These are phyloP conservation scores for Backusella psychrophila DNA, from an alignment of 192 early-diverging fungal species.

Conservation along the genomic window DNA sequence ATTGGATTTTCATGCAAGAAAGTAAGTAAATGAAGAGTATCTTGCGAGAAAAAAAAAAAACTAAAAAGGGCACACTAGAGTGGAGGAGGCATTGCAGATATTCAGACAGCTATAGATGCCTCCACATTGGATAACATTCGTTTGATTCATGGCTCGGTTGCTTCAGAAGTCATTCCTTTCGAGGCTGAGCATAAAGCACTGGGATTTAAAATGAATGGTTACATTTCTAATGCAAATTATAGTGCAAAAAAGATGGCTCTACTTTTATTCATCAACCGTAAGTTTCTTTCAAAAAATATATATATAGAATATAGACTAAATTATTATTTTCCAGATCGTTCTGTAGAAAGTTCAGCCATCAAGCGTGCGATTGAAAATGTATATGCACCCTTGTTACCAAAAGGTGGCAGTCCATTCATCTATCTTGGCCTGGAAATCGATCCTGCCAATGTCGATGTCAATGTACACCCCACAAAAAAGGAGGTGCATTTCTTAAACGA, in stretches of 20 bases:
- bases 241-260: constrained; percentile 82
- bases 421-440: constrained; percentile 89
- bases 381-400: constrained; percentile 79
- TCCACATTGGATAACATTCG: constrained; percentile 76
- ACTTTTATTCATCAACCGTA: constrained; percentile 95
- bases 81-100: constrained; percentile 73
- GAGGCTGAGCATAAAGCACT: constrained; percentile 45
- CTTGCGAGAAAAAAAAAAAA: not conserved
- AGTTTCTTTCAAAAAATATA: constrained; percentile 27
- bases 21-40: constrained; percentile 35
- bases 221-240: constrained; percentile 87
- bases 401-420: constrained; percentile 85
- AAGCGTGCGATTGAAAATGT: constrained; percentile 82
- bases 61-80: not conserved
- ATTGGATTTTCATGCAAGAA: constrained; percentile 91
- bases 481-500: constrained; percentile 94
- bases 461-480: constrained; percentile 97
- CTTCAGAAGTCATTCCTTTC: constrained; percentile 74
- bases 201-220: constrained; percentile 69
- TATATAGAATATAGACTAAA: too few relatives aligned
- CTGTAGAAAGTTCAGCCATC: constrained; percentile 81
- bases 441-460: constrained; percentile 92
- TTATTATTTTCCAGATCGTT: constrained; percentile 70
- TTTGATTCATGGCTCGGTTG: constrained; percentile 80
- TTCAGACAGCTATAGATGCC: constrained; percentile 65